Evolutionary conservation across 495 filamentous ascomycete genomes (phyloP).

Genomic region (Daldinia caldariorum): DNA sequence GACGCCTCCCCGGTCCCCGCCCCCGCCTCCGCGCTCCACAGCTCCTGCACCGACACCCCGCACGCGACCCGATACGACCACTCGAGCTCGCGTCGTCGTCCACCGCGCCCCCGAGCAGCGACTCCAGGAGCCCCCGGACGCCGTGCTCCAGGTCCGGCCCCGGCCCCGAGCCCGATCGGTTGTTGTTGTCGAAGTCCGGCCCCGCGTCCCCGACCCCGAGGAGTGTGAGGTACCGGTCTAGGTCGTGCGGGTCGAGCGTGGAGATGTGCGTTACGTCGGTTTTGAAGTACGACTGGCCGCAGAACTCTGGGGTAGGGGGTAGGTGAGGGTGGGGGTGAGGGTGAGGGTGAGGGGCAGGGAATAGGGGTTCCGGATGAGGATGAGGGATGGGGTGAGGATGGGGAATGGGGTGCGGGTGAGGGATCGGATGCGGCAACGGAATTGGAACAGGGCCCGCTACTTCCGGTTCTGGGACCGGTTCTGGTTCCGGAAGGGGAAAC

Average conservation of each 20-base stretch:
- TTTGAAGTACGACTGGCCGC: slow-evolving; percentile 28
- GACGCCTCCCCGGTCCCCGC: no score
- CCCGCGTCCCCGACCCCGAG: neutral
- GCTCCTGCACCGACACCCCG: slow-evolving; percentile 15
- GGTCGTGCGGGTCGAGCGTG: slow-evolving; percentile 28
- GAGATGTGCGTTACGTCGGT: slow-evolving; percentile 36
- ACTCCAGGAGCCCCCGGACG: neutral
- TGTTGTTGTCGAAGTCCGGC: neutral
- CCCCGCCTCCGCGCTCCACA: neutral
- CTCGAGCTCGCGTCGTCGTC: slow-evolving; percentile 36
- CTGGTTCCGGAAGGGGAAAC: neutral
- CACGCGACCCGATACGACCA: slow-evolving; percentile 41
- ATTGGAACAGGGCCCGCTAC: neutral
- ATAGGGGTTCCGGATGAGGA: neutral
- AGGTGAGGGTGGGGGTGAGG: neutral
- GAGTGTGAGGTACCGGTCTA: slow-evolving; percentile 21
- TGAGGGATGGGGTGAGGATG: neutral
- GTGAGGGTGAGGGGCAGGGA: neutral
- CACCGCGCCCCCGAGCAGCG: slow-evolving; percentile 10
- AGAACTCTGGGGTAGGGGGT: slow-evolving; percentile 17
- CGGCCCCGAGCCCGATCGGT: no score
- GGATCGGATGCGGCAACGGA: neutral
- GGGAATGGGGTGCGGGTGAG: no score
- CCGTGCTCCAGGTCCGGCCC: slow-evolving; percentile 24
- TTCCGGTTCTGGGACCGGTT: neutral